Evolutionary conservation across 1,284 basidiomycete species (phyloP).

Genomic region (Trichosporon faecale): DNA sequence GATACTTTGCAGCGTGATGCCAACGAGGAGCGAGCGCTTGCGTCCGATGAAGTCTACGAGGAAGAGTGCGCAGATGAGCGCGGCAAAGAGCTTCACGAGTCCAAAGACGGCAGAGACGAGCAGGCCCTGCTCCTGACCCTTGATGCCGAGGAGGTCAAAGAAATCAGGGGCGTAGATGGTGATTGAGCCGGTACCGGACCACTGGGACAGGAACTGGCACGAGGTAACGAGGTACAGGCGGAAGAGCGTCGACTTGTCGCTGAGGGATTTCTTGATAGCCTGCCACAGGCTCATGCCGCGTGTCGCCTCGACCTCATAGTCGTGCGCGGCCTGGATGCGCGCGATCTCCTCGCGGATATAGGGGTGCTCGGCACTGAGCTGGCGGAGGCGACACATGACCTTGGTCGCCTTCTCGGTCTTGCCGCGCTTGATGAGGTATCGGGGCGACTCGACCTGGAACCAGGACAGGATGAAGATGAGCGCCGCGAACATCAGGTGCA

Average conservation of each 20-base stretch:
- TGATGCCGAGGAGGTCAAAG: slow-evolving; percentile 33
- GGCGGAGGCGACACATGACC: slow-evolving; percentile 32
- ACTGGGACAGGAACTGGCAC: slow-evolving; percentile 26
- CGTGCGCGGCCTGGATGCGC: slow-evolving; percentile 32
- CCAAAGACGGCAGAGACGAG: slow-evolving; percentile 42
- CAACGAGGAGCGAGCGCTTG: slow-evolving; percentile 33
- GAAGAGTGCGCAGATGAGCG: slow-evolving; percentile 32
- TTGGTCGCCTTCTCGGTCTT: slow-evolving; percentile 28
- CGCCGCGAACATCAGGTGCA: slow-evolving; percentile 46
- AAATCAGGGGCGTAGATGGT: slow-evolving; percentile 28
- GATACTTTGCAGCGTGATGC: slow-evolving; percentile 11
- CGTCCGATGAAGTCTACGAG: slow-evolving; percentile 45
- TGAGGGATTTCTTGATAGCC: slow-evolving; percentile 4
- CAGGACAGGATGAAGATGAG: slow-evolving; percentile 46
- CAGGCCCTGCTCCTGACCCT: slow-evolving; percentile 30
- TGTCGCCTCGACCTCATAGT: slow-evolving; percentile 15
- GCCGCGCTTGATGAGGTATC: slow-evolving; percentile 56
- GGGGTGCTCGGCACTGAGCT: slow-evolving; percentile 26
- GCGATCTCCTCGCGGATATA: slow-evolving; percentile 34
- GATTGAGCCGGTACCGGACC: slow-evolving; percentile 20
- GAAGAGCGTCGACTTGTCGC: slow-evolving; percentile 19
- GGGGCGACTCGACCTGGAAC: slow-evolving; percentile 58
- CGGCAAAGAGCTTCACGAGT: slow-evolving; percentile 37
- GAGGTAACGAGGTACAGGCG: slow-evolving; percentile 13
- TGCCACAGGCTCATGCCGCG: slow-evolving; percentile 16